Evolutionary conservation across 768 basidiomycete species (phyloP), one percentile per base, ranked within the genome.

Genomic region (Calocybe indica): DNA sequence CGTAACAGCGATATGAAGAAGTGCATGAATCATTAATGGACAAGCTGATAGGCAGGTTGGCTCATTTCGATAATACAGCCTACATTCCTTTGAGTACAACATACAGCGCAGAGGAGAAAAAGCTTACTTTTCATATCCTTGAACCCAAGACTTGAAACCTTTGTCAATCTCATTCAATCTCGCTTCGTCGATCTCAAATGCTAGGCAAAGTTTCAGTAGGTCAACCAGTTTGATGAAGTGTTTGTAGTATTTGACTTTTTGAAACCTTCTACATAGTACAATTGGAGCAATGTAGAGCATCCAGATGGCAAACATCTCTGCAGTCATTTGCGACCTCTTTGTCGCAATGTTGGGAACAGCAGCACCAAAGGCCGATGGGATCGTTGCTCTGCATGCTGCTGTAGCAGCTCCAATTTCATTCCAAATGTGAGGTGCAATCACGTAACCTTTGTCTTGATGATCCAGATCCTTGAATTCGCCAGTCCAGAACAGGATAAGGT

Each of bases 251-350:
- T 49, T 53, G 2, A 43, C 45, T 8, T 58, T 28, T 7, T 9
- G 33, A 53, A 75, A 76, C 0, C 59, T 54, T 6, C 59, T 34
- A 4, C 45, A 45, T 6, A 77, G 65, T 3, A 77, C 54, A 6
- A 67, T 52, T 1, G 72, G 74, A 0, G 57, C 71, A 7, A 75
- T 37, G 43, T 65, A 72, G 10, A 60, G 52, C 4, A 62, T 60
- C 70, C 72, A 78, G 39, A 75, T 63, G 0, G 62, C 61, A 50
- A 61, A 68, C 14, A 56, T 60, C 38, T 76, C 74, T 0, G 73
- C 72, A 0, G 65, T 69, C 33, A 46, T 43, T 7, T 45, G 30
- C 14, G 33, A 36, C 5, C 35, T 33, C 29, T 49, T 32, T 12
- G 39, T 28, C 3, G 45, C 44, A 42, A 53, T 41, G 33, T 53